phyloP scores from a whole-genome alignment of 805 yeast genomes.

The Yamadazyma sp. region DNA sequence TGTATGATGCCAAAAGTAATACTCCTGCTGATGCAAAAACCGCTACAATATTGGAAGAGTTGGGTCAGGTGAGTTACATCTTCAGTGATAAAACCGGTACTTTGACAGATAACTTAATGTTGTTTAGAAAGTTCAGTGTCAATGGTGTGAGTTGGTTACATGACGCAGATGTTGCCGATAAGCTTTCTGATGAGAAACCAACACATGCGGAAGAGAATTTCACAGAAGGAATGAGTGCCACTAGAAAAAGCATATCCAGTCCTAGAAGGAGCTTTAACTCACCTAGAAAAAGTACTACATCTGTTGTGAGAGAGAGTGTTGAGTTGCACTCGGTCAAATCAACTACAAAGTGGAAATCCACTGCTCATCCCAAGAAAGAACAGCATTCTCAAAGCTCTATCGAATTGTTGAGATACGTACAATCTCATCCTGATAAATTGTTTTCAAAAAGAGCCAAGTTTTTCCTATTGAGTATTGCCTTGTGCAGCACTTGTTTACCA shows the following conservation, averaged over 20 bases:
- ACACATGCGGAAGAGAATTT: background rate
- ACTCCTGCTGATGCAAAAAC: slow-evolving; percentile 95
- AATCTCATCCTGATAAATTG: slow-evolving; percentile 63
- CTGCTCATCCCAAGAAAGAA: slow-evolving; percentile 46
- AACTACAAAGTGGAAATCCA: slow-evolving; percentile 43
- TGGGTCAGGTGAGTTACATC: slow-evolving; percentile 94
- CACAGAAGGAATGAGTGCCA: no score
- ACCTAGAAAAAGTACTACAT: slow-evolving; percentile 26
- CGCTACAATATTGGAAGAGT: slow-evolving; percentile 91
- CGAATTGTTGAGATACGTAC: slow-evolving; percentile 68
- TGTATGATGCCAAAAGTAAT: slow-evolving; percentile 81
- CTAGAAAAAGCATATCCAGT: background rate
- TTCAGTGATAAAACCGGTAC: slow-evolving; percentile 98
- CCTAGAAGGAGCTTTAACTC: slow-evolving; percentile 1
- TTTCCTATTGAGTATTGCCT: slow-evolving; percentile 76
- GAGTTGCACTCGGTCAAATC: slow-evolving; percentile 28
- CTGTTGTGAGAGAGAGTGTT: slow-evolving; percentile 33
- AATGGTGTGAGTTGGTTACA: slow-evolving; percentile 91
- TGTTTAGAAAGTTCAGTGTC: slow-evolving; percentile 83
- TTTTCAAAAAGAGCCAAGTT: slow-evolving; percentile 75
- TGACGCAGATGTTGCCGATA: slow-evolving; percentile 48
- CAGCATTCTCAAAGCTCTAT: slow-evolving; percentile 51
- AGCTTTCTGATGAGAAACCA: slow-evolving; percentile 25
- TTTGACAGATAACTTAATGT: slow-evolving; percentile 90
- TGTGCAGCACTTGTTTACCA: slow-evolving; percentile 91